phyloP scores from a whole-genome alignment of 2,329 filamentous ascomycete species.

The Nigrospora oryzae region DNA sequence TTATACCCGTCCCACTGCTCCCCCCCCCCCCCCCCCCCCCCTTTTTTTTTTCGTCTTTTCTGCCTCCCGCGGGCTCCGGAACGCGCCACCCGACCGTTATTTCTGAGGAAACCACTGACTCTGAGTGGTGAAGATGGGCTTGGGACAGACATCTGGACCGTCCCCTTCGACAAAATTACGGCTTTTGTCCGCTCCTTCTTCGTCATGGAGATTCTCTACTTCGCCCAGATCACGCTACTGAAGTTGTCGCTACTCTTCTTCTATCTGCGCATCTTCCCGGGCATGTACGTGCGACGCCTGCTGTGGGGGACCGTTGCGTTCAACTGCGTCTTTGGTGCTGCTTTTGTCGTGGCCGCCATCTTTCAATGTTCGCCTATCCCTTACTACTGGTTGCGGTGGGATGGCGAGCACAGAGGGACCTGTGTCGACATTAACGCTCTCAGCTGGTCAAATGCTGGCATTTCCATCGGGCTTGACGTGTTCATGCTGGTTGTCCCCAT shows the following conservation, averaged over 20 bases:
- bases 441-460: slow-evolving; percentile 31
- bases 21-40: no score
- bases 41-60: no score
- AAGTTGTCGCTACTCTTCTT: slow-evolving; percentile 33
- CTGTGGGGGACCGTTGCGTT: slow-evolving; percentile 24
- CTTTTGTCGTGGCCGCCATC: slow-evolving; percentile 22
- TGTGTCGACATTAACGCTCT: slow-evolving; percentile 31
- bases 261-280: slow-evolving; percentile 32
- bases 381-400: slow-evolving; percentile 33
- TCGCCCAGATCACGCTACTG: slow-evolving; percentile 25
- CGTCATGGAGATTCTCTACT: slow-evolving; percentile 27
- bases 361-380: slow-evolving; percentile 30
- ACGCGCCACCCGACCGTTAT: no score
- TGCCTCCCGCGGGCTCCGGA: no score
- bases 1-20: no score
- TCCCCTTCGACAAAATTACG: slow-evolving; percentile 12
- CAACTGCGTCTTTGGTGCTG: slow-evolving; percentile 17
- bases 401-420: slow-evolving; percentile 25
- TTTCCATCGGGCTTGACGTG: slow-evolving; percentile 32
- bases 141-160: slow-evolving; percentile 25
- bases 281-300: slow-evolving; percentile 15
- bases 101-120: no score
- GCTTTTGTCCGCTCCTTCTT: slow-evolving; percentile 21
- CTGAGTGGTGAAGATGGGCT: slow-evolving; percentile 12
- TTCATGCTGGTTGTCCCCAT: slow-evolving; percentile 33